Conservation (phyloP, 352 stramenopile species). For the Phytophthora melonis region DNA sequence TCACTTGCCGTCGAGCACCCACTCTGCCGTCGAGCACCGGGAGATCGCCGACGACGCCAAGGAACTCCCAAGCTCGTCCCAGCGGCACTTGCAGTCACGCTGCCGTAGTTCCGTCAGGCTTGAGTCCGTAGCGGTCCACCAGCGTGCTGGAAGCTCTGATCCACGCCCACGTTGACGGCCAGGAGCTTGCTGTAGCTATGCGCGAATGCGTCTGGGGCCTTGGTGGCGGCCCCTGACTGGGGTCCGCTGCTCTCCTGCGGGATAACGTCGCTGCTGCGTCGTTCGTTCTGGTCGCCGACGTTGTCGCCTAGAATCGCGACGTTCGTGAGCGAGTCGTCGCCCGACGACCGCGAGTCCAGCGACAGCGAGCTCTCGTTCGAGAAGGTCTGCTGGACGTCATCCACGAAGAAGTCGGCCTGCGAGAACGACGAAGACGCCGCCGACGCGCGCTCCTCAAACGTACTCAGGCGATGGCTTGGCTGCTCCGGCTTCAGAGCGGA, state of each 20-base stretch:
- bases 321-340: conserved; percentile 41
- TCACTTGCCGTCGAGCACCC: conserved; percentile 31
- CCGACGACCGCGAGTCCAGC: conserved; percentile 28
- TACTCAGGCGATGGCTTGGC: conserved; percentile 25
- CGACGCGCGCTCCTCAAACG: conserved; percentile 27
- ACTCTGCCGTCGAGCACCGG: conserved; percentile 22
- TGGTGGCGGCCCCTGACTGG: not conserved
- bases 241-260: conserved; percentile 4
- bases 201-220: conserved; percentile 18
- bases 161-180: conserved; percentile 6
- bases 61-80: conserved; percentile 21
- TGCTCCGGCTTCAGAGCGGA: conserved; percentile 12
- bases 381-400: conserved; percentile 38
- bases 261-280: conserved; percentile 35
- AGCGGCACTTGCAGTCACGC: conserved; percentile 7
- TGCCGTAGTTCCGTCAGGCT: conserved; percentile 3
- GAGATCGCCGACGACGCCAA: conserved; percentile 29
- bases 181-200: conserved; percentile 42
- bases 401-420: conserved; percentile 41
- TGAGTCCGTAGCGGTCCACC: conserved; percentile 20
- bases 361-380: conserved; percentile 29
- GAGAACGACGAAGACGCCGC: conserved; percentile 10
- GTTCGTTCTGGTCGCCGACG: conserved; percentile 26
- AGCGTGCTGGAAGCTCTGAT: conserved; percentile 34
- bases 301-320: conserved; percentile 44